phyloP scores from a whole-genome alignment of 2,329 filamentous ascomycete species.

The Ceratocystiopsis minuta region DNA sequence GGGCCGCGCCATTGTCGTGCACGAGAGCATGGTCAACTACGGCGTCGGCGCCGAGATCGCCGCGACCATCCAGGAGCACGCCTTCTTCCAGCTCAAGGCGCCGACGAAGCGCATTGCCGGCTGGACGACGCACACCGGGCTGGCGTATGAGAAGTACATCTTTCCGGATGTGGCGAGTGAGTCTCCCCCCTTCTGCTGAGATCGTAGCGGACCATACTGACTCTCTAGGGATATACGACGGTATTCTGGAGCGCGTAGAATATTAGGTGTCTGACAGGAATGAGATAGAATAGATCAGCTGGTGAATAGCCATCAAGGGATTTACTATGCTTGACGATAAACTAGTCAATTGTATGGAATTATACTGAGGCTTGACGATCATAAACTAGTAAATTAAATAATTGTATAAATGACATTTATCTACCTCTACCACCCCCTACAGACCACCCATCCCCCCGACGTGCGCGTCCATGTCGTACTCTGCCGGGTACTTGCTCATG shows the following conservation, averaged over 20 bases:
- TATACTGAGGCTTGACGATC: too few relatives aligned
- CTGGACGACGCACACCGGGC: constrained; percentile 71
- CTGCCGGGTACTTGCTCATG: constrained; percentile 68
- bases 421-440: neutral
- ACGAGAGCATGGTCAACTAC: constrained; percentile 82
- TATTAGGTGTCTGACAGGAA: neutral
- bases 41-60: constrained; percentile 81
- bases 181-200: constrained; percentile 19
- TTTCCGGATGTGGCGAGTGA: constrained; percentile 74
- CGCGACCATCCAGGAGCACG: constrained; percentile 72
- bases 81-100: constrained; percentile 69
- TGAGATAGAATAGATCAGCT: too few relatives aligned
- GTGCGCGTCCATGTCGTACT: constrained; percentile 46
- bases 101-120: constrained; percentile 72
- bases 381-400: too few relatives aligned
- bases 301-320: too few relatives aligned
- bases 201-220: neutral
- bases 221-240: neutral
- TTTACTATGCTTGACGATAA: too few relatives aligned
- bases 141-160: constrained; percentile 65
- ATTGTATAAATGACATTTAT: too few relatives aligned
- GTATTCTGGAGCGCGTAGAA: neutral
- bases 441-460: neutral
- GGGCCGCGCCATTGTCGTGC: constrained; percentile 69
- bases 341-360: too few relatives aligned